A percentile compares a stretch with the other conserved stretches of the same genome.
Conservation (phyloP, 2,329 filamentous ascomycete genomes). For the Phaeoacremonium minimum region DNA sequence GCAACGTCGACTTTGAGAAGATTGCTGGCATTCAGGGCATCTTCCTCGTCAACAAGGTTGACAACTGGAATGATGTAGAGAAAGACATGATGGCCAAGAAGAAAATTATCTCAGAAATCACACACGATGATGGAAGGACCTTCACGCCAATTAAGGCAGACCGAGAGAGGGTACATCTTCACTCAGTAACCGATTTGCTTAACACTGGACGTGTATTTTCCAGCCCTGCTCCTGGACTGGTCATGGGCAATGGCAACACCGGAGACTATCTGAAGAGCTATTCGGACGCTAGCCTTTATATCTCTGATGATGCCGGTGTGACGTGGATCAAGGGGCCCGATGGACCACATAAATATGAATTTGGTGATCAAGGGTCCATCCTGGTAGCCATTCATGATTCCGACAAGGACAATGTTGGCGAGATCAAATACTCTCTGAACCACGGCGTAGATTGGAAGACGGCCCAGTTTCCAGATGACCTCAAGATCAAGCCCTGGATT, state of each 20-base stretch:
- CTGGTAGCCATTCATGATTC: slow-evolving; percentile 80
- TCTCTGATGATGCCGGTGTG: slow-evolving; percentile 86
- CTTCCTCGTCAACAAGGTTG: slow-evolving; percentile 82
- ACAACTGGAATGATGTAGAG: slow-evolving; percentile 76
- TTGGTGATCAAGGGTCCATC: slow-evolving; percentile 88
- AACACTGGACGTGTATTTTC: slow-evolving; percentile 88
- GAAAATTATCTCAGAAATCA: slow-evolving; percentile 76
- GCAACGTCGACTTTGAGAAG: slow-evolving; percentile 93
- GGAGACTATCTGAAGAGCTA: slow-evolving; percentile 70
- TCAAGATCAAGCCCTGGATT: slow-evolving; percentile 66
- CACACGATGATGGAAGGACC: slow-evolving; percentile 89
- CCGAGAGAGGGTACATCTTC: slow-evolving; percentile 72
- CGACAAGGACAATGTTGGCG: slow-evolving; percentile 51
- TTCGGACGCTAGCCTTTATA: slow-evolving; percentile 71
- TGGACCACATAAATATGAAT: slow-evolving; percentile 91
- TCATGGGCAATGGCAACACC: slow-evolving; percentile 92
- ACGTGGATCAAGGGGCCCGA: slow-evolving; percentile 74
- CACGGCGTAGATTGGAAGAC: slow-evolving; percentile 82
- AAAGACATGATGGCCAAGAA: slow-evolving; percentile 48
- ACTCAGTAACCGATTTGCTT: slow-evolving; percentile 81
- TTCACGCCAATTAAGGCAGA: slow-evolving; percentile 71
- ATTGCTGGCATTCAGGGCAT: slow-evolving; percentile 88
- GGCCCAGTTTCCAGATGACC: slow-evolving; percentile 59
- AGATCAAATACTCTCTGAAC: slow-evolving; percentile 75
- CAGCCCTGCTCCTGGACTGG: slow-evolving; percentile 84